Evolutionary conservation across 306 rosid genomes (phyloP).

Genomic region (Quercus aquifolioides): DNA sequence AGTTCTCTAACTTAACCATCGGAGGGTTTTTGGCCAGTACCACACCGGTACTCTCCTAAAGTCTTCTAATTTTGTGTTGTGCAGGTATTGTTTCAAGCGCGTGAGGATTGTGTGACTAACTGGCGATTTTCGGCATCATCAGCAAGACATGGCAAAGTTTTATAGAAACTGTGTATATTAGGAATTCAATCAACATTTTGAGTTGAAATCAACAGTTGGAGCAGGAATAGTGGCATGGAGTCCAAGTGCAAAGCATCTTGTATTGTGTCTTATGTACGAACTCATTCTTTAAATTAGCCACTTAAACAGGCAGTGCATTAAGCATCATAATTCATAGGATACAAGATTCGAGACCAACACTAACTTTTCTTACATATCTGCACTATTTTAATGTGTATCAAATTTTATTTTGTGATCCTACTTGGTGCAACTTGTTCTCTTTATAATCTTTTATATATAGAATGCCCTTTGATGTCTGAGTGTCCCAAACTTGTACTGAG

Average conservation of each 20-base stretch:
- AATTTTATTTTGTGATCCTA: conserved; percentile 7
- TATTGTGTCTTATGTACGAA: neutral
- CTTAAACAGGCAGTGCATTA: conserved; percentile 18
- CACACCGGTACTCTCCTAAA: no score
- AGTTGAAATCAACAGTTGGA: neutral
- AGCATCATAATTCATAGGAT: conserved; percentile 10
- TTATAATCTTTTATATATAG: neutral
- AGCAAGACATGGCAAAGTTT: no score
- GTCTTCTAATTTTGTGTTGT: no score
- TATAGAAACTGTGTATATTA: no score
- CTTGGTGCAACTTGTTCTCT: neutral
- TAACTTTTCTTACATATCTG: neutral
- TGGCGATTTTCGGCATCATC: no score
- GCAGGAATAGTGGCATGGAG: neutral
- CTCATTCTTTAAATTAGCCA: conserved; percentile 9
- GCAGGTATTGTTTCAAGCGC: no score
- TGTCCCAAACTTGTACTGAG: conserved; percentile 11
- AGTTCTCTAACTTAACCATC: no score
- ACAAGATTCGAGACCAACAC: conserved; percentile 1
- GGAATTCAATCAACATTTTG: no score
- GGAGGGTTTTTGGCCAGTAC: no score
- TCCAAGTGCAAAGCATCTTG: neutral
- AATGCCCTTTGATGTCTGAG: neutral
- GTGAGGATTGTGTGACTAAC: no score
- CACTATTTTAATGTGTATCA: neutral